Conservation (phyloP, 2,329 filamentous ascomycete species). For the Botrytis paeoniae region DNA sequence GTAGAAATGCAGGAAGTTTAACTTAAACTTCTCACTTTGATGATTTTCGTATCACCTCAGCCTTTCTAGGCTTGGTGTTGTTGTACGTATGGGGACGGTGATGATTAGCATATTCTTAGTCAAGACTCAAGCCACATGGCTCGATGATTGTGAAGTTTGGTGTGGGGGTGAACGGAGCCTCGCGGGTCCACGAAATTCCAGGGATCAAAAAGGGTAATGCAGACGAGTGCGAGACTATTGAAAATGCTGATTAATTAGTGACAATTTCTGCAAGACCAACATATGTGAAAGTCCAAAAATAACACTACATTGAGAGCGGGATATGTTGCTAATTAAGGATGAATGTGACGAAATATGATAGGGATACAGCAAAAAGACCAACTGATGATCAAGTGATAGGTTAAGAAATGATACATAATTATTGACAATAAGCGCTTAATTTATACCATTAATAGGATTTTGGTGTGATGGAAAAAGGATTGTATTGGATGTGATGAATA, state of each 20-base stretch:
- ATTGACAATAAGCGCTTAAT: slow-evolving; percentile 17
- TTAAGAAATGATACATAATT: slow-evolving; percentile 18
- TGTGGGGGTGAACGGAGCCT: background rate
- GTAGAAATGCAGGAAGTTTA: background rate
- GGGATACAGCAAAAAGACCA: background rate
- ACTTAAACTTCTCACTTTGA: background rate
- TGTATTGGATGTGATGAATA: slow-evolving; percentile 12
- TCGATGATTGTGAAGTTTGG: background rate
- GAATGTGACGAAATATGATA: background rate
- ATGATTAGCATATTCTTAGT: background rate
- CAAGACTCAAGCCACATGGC: slow-evolving; percentile 8
- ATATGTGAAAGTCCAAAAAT: slow-evolving; percentile 19
- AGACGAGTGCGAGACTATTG: slow-evolving; percentile 11
- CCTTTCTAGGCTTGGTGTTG: background rate
- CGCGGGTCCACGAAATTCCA: background rate
- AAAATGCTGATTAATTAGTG: slow-evolving; percentile 20
- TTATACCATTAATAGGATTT: slow-evolving; percentile 19
- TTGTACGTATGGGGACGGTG: background rate
- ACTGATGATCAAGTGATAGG: slow-evolving; percentile 1
- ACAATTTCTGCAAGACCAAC: slow-evolving; percentile 11
- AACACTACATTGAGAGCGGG: slow-evolving; percentile 8
- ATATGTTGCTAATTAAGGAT: slow-evolving; percentile 21
- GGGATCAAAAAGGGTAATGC: background rate
- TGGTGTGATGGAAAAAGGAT: background rate
- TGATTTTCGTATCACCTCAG: background rate